A percentile compares a stretch with the other conserved stretches of the same genome.
Evolutionary conservation across 495 filamentous ascomycete genomes (phyloP).

Genomic region (Lentithecium fluviatile): DNA sequence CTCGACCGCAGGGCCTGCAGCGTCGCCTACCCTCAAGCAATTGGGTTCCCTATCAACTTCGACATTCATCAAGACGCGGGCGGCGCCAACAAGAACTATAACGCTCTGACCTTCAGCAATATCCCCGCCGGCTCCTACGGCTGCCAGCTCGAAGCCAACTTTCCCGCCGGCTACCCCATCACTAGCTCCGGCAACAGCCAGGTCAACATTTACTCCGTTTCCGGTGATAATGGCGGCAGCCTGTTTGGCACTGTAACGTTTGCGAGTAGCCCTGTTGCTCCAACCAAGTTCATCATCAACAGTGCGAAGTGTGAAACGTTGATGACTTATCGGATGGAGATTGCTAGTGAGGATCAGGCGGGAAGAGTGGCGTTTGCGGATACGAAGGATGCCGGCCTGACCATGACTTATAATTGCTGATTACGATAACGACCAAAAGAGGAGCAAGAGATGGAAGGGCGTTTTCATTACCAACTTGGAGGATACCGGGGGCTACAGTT

Average conservation of each 20-base stretch:
- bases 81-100: conserved; percentile 10
- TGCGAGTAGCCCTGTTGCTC: conserved; percentile 14
- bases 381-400: conserved; percentile 30
- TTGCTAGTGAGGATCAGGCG: conserved; percentile 25
- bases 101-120: conserved; percentile 18
- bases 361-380: conserved; percentile 29
- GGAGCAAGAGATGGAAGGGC: background rate
- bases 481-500: too few species aligned
- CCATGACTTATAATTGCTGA: conserved; percentile 37
- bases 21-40: conserved; percentile 27
- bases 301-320: conserved; percentile 18
- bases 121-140: conserved; percentile 32
- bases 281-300: conserved; percentile 33
- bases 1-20: conserved; percentile 30
- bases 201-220: conserved; percentile 24
- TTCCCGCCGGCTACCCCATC: conserved; percentile 32
- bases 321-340: conserved; percentile 28
- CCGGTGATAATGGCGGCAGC: background rate
- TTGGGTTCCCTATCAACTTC: conserved; percentile 32
- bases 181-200: conserved; percentile 17
- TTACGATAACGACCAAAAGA: background rate
- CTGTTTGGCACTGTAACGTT: conserved; percentile 33
- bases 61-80: conserved; percentile 27
- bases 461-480: too few species aligned
- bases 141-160: conserved; percentile 34